A percentile compares a stretch with the other conserved stretches of the same genome.
phyloP scores from a whole-genome alignment of 352 stramenopile species.

The Globisporangium alternatum region DNA sequence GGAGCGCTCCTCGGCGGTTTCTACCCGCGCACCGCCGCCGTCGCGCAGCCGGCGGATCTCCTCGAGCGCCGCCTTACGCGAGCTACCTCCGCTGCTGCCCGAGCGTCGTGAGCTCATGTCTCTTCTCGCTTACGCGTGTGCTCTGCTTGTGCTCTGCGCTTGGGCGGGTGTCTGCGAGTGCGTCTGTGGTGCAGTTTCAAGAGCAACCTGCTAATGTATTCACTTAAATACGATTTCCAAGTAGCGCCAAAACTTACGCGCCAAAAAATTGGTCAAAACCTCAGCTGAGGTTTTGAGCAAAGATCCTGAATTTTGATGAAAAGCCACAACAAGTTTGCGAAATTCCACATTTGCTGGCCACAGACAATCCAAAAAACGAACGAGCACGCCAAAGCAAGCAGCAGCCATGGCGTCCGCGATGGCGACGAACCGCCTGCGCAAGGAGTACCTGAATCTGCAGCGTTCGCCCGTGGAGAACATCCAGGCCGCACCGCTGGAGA shows the following conservation, averaged over 20 bases:
- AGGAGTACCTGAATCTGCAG: conserved; percentile 87
- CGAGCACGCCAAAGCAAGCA: not conserved
- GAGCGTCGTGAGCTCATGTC: conserved; percentile 60
- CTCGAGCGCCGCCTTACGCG: conserved; percentile 56
- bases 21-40: conserved; percentile 6
- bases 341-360: too few species aligned
- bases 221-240: not conserved
- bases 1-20: conserved; percentile 8
- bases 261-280: not conserved
- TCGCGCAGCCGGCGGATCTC: conserved; percentile 79
- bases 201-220: not conserved
- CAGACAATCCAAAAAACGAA: not conserved
- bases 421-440: conserved; percentile 86
- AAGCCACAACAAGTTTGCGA: too few species aligned
- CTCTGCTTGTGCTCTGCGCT: not conserved
- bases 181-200: not conserved
- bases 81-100: conserved; percentile 31
- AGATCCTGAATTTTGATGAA: too few species aligned
- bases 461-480: conserved; percentile 90
- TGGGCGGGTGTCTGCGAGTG: not conserved
- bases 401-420: conserved; percentile 63
- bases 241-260: not conserved
- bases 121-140: not conserved
- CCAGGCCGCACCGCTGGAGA: conserved; percentile 79
- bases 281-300: too few species aligned